Conservation (phyloP, 768 basidiomycete species). For the Tubosaeta sp. region DNA sequence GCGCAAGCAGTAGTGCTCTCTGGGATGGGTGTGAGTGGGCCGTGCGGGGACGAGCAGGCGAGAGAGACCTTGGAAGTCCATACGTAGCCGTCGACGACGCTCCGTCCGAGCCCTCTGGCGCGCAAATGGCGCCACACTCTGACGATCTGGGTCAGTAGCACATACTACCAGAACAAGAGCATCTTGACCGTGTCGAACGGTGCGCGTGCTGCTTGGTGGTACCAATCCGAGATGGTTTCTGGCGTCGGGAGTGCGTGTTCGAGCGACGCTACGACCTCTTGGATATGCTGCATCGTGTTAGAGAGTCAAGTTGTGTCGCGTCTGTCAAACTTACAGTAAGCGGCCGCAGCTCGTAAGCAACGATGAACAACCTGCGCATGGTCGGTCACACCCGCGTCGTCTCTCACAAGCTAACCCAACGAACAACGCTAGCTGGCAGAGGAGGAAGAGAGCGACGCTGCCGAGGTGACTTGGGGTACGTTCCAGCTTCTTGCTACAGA, state of each 20-base stretch:
- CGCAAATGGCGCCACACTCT: conserved; percentile 32
- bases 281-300: conserved; percentile 5
- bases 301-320: background rate
- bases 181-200: conserved; percentile 32
- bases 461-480: conserved; percentile 84
- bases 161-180: conserved; percentile 34
- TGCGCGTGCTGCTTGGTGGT: conserved; percentile 5
- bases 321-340: background rate
- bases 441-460: conserved; percentile 69
- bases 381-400: conserved; percentile 30
- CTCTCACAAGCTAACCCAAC: background rate
- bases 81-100: conserved; percentile 23
- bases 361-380: conserved; percentile 53
- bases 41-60: background rate
- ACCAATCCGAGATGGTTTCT: conserved; percentile 14
- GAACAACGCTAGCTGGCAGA: conserved; percentile 52
- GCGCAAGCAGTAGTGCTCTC: conserved; percentile 51
- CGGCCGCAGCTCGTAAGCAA: background rate
- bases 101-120: conserved; percentile 33
- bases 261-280: conserved; percentile 7
- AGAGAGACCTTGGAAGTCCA: conserved; percentile 23
- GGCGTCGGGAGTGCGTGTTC: conserved; percentile 2
- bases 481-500: conserved; percentile 4
- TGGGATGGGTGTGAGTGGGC: conserved; percentile 20
- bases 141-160: conserved; percentile 25